Base-by-base conservation (phyloP, 352 stramenopile species). In the Phytophthora idaei region DNA sequence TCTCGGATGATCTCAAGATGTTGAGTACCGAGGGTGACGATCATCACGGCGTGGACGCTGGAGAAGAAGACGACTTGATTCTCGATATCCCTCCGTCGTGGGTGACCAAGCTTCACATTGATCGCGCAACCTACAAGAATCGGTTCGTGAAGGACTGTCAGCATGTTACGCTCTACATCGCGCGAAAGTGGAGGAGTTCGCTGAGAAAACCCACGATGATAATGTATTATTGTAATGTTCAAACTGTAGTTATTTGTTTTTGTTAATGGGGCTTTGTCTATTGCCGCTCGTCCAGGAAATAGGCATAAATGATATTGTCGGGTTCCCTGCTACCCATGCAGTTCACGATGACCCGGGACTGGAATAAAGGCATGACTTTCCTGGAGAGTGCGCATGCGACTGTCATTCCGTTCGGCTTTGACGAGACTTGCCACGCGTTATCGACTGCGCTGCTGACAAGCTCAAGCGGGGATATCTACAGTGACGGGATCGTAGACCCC, bases 161-260 rank as follows among this genome's bases (percentile, higher is more conserved):
- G 65, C 83, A 91, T 27, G 93, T 93, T 14, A 91, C 96, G 32
- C 83, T 98, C n/a, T 98, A 97, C 54, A 83, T 7, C 83, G 90
- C 47, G 74, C 90, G 27, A 99, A 98, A 64, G 75, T 98, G 9
- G 94, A 98, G 63, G 87, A 98, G 46, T 99, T 98, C 66, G 93
- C 94, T 6, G 83, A 97, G 27, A 86, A 89, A 46, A 78, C 73
- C 9, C 89, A 99, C 64, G 79, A 89, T 21, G 17, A 21, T 21
- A 21, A 21, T 21, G 17, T 21, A 21, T 21, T 21, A 21, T 21
- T 21, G 17, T 21, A 21, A 21, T 21, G 17, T 21, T 21, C 17
- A 21, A 21, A 21, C 17, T 21, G 17, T 21, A 21, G 17, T 21
- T 21, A 21, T 21, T 21, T 21, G 0, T 21, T 21, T 21, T 21